phyloP scores from a whole-genome alignment of 495 filamentous ascomycete genomes.

The Penicillium goetzii region DNA sequence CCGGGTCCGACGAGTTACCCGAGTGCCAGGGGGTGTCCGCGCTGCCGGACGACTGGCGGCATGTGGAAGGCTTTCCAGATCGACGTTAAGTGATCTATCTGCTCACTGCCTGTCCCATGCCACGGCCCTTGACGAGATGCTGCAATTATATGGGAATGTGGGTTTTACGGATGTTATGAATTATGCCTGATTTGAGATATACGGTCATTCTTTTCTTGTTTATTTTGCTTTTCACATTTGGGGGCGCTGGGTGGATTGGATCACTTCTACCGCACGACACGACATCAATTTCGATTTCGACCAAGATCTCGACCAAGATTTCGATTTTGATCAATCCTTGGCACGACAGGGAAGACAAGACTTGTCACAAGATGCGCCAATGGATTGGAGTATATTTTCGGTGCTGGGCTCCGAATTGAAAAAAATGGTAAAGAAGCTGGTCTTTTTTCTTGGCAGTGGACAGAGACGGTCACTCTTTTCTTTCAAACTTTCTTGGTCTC shows the following conservation, averaged over 20 bases:
- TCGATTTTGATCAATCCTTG: not conserved
- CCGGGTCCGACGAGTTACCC: slow-evolving; percentile 49
- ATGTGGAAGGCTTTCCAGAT: slow-evolving; percentile 60
- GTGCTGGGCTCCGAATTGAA: slow-evolving; percentile 28
- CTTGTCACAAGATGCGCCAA: slow-evolving; percentile 16
- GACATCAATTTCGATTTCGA: not conserved
- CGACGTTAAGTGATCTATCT: slow-evolving; percentile 49
- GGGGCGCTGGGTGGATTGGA: not conserved
- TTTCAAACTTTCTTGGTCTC: slow-evolving; percentile 10
- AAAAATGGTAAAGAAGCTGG: slow-evolving; percentile 32
- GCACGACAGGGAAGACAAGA: slow-evolving; percentile 12
- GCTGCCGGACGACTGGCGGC: slow-evolving; percentile 53
- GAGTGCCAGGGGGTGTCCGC: slow-evolving; percentile 51
- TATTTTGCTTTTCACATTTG: slow-evolving; percentile 9
- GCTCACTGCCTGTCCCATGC: not conserved
- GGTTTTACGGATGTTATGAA: slow-evolving; percentile 47
- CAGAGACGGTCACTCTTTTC: slow-evolving; percentile 18
- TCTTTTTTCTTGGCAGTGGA: slow-evolving; percentile 27
- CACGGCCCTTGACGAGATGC: not conserved
- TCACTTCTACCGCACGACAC: not conserved
- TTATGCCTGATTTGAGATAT: slow-evolving; percentile 34
- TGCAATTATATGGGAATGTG: slow-evolving; percentile 17
- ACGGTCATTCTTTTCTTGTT: slow-evolving; percentile 27
- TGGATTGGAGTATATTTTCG: slow-evolving; percentile 17
- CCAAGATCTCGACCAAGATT: too few relatives aligned